Base-by-base conservation (phyloP, 2,329 filamentous ascomycete species). In the Cercospora beticola region DNA sequence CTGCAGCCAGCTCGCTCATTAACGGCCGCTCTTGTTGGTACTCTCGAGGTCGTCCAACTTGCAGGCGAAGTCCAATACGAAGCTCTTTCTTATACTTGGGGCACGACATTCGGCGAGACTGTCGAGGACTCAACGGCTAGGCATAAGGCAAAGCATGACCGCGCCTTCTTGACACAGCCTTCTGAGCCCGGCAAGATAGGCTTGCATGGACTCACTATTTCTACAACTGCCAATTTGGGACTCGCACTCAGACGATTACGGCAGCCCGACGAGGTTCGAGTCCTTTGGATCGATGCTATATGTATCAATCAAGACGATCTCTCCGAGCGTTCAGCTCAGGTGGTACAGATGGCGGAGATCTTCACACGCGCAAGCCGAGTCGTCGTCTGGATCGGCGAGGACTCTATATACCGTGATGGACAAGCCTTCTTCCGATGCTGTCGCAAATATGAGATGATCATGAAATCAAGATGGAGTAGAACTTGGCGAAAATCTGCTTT, bases 1-100 rank as follows among this genome's bases (percentile, higher is more conserved):
- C 30, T 40, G n/a, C 57, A 60, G n/a, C 57, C 57, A 36, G 57
- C 28, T 23, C 30, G 21, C 3, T 2, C 10, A 26, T 36, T 12
- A 6, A 14, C 57, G 8, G n/a, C 57, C 10, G 18, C 31, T 14
- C 30, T 60, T 18, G 18, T 60, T 21, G 30, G 30, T 16, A 60
- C 57, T 6, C n/a, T 60, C 6, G 28, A 60, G 28, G 18, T 60
- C n/a, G 4, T 40, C n/a, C n/a, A 9, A 21, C 30, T 33, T 23
- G 26, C 14, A 23, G 57, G 21, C 16, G 30, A 40, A 23, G n/a
- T 21, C 14, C 26, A 23, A 16, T 40, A 60, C 30, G 57, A 60
- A 36, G 57, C 57, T 21, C 57, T 59, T 59, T 60, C 57, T n/a
- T 60, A 23, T 14, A 36, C 57, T 4, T 60, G 57, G 57, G n/a